Conservation (phyloP, 2,329 filamentous ascomycete genomes). For the Phialophora expanda region DNA sequence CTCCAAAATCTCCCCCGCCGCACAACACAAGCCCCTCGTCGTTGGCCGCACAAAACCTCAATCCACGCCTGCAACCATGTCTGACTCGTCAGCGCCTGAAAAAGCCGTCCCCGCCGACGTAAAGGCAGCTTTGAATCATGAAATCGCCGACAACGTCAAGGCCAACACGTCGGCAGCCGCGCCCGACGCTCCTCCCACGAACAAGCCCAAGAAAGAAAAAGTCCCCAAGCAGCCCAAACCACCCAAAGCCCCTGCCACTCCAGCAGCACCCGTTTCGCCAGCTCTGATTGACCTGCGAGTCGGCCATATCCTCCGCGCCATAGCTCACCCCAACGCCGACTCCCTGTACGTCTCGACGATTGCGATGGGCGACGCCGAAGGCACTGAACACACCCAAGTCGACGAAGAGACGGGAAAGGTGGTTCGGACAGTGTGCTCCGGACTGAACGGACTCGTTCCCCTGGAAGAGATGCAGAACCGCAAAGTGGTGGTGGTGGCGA, state of each 20-base stretch:
- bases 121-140: slow-evolving; percentile 41
- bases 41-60: slow-evolving; percentile 41
- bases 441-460: slow-evolving; percentile 88
- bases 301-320: slow-evolving; percentile 94
- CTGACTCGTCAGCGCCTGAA: slow-evolving; percentile 23
- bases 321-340: slow-evolving; percentile 95
- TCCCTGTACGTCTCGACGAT: slow-evolving; percentile 95
- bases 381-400: slow-evolving; percentile 78
- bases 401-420: slow-evolving; percentile 86
- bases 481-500: slow-evolving; percentile 94
- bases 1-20: slow-evolving; percentile 27
- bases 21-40: slow-evolving; percentile 39
- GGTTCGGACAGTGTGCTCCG: slow-evolving; percentile 94
- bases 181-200: slow-evolving; percentile 13
- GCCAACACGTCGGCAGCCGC: slow-evolving; percentile 35
- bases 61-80: slow-evolving; percentile 22
- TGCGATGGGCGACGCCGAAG: slow-evolving; percentile 85
- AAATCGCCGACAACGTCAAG: slow-evolving; percentile 41
- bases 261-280: slow-evolving; percentile 78
- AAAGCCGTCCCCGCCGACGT: slow-evolving; percentile 32
- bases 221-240: slow-evolving; percentile 90
- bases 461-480: slow-evolving; percentile 96
- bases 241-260: slow-evolving; percentile 70
- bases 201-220: slow-evolving; percentile 69
- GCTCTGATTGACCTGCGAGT: slow-evolving; percentile 91